Base-by-base conservation (phyloP, 108 stramenopile species). In the Nitzschia sp. region DNA sequence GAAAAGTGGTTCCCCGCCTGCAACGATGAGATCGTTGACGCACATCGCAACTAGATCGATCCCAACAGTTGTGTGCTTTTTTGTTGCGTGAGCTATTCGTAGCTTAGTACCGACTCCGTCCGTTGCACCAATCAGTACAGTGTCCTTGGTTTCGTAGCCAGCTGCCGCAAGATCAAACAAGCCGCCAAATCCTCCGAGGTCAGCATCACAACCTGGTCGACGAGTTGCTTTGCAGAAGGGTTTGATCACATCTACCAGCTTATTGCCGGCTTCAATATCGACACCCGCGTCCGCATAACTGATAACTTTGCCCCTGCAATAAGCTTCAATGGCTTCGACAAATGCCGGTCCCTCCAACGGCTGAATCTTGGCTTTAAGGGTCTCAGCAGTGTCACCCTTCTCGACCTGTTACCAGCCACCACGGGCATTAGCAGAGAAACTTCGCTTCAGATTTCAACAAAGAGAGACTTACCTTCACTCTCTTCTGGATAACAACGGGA, bases 91-190 rank as follows among this genome's bases (percentile, higher is more conserved):
- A 11, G 95, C 96, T 64, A 96, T 91, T 47, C 91, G 79, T 8
- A 99, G 90, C 76, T 99, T 99, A 47, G 98, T 99, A n/a, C 98
- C 98, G 34, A 99, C 98, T 47, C 98, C 98, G 81, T 99, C 98
- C 13, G 98, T 97, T 2, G 96, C 98, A 51, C 95, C 93, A 63
- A 99, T 97, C 34, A 99, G 81, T 35, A 99, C 88, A 24, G 97
- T 97, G 61, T 98, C 93, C 35, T 78, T 79, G 13, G 87, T 79
- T 31, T 86, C 82, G 62, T 84, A 97, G 17, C 98, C 98, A 25
- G 97, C 97, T 24, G 94, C 90, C n/a, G 88, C 79, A 47, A 98
- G 88, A 69, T 98, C 96, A 55, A 98, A 98, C 25, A 98, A 80
- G 25, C 95, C 96, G 32, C 98, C 98, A 64, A 98, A 98, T 21